These are phyloP conservation scores for Saccharomyces hybrid DNA, from an alignment of 1,139 yeast genomes.

Conservation along the genomic window DNA sequence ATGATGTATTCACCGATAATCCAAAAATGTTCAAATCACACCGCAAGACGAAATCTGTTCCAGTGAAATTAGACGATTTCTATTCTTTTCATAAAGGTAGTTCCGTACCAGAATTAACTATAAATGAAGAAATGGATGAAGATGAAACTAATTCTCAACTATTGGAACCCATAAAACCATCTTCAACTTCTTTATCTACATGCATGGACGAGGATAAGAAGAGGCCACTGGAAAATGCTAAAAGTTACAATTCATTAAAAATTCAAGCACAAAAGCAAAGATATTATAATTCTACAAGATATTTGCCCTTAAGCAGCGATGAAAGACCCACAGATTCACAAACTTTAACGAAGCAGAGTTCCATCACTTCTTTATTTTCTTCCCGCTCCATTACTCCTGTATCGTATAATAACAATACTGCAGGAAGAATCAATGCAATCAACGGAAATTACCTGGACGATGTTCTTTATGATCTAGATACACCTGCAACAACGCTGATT, in stretches of 20 bases:
- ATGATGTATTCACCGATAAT: slow-evolving; percentile 40
- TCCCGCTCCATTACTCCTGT: slow-evolving; percentile 18
- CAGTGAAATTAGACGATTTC: slow-evolving; percentile 34
- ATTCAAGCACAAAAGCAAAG: slow-evolving; percentile 29
- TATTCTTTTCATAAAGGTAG: slow-evolving; percentile 1
- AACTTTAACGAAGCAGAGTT: slow-evolving; percentile 3
- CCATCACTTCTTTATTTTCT: slow-evolving; percentile 14
- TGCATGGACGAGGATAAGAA: slow-evolving; percentile 4
- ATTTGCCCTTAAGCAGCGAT: slow-evolving; percentile 15
- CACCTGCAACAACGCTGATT: background rate
- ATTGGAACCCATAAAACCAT: background rate
- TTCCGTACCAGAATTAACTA: slow-evolving; percentile 1
- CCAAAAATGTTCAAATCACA: slow-evolving; percentile 31
- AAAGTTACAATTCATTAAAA: slow-evolving; percentile 19
- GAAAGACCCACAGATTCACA: slow-evolving; percentile 7
- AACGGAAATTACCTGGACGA: background rate
- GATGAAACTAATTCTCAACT: background rate
- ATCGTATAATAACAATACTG: slow-evolving; percentile 5
- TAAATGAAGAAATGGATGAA: background rate
- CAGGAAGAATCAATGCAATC: background rate
- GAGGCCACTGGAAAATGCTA: background rate
- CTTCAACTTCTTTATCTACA: background rate
- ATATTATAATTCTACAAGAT: slow-evolving; percentile 26
- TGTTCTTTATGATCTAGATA: background rate
- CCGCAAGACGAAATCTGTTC: slow-evolving; percentile 44